Percentiles rank a stretch among this genome's conserved stretches.
Evolutionary conservation across 1,139 yeast genomes (phyloP).

Genomic region (Diutina sp.): DNA sequence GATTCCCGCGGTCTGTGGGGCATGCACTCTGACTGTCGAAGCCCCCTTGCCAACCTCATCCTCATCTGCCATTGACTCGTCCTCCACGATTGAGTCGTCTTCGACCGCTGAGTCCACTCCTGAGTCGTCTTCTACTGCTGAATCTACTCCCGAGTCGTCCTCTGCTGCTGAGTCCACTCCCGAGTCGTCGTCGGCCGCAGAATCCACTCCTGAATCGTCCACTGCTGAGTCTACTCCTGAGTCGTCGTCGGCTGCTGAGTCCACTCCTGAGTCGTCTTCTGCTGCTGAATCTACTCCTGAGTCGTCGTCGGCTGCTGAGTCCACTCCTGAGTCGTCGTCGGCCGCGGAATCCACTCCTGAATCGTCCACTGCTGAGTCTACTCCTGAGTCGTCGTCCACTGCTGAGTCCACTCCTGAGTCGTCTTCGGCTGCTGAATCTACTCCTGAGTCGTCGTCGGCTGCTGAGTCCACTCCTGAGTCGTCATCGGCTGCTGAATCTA

Average conservation of each 20-base stretch:
- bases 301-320: background rate
- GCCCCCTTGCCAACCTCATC: background rate
- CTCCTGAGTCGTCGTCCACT: background rate
- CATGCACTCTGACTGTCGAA: background rate
- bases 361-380: background rate
- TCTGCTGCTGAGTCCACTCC: background rate
- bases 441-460: background rate
- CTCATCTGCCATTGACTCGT: background rate
- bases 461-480: background rate
- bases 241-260: background rate
- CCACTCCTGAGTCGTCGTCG: background rate
- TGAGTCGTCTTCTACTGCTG: background rate
- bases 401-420: background rate
- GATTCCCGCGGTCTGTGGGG: background rate
- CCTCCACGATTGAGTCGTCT: background rate
- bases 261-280: background rate
- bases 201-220: background rate
- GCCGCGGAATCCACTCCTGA: background rate
- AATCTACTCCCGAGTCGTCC: background rate
- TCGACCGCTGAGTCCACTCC: background rate
- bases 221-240: background rate
- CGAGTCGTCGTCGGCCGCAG: background rate
- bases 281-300: background rate
- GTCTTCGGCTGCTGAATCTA: background rate
- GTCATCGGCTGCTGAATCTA: background rate